Percentiles rank a stretch among this genome's conserved stretches.
phyloP scores from a whole-genome alignment of 257 asterid genomes.

The Dorcoceras hygrometricum region DNA sequence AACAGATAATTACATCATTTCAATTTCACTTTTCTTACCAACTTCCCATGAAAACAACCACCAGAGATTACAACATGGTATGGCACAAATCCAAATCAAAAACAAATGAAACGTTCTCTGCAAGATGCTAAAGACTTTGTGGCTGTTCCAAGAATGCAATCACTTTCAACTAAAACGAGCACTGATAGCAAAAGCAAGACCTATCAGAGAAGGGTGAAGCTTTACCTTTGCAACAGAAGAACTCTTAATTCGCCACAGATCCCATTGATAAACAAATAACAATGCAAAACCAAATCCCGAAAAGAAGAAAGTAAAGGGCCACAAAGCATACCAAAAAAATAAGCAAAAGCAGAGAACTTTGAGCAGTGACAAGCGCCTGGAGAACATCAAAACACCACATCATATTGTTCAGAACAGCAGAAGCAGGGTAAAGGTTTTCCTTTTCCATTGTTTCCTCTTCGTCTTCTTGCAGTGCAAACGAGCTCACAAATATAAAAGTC shows the following conservation, averaged over 20 bases:
- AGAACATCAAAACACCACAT: neutral
- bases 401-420: neutral
- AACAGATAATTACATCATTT: neutral
- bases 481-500: too few species aligned
- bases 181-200: neutral
- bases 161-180: neutral
- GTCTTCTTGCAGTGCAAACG: neutral
- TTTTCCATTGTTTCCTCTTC: neutral
- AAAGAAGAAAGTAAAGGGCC: neutral
- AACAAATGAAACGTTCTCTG: neutral
- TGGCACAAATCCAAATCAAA: neutral
- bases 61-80: too few species aligned
- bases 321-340: neutral
- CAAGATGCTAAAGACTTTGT: neutral
- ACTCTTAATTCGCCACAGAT: neutral
- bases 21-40: neutral
- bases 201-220: neutral
- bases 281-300: neutral
- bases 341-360: neutral
- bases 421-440: neutral
- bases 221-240: neutral
- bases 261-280: neutral
- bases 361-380: neutral
- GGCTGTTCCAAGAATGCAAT: neutral
- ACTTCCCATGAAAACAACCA: neutral